Evolutionary conservation across 2,329 filamentous ascomycete genomes (phyloP), one percentile per base, ranked within the genome.

Genomic region (Hypomyces rosellus): DNA sequence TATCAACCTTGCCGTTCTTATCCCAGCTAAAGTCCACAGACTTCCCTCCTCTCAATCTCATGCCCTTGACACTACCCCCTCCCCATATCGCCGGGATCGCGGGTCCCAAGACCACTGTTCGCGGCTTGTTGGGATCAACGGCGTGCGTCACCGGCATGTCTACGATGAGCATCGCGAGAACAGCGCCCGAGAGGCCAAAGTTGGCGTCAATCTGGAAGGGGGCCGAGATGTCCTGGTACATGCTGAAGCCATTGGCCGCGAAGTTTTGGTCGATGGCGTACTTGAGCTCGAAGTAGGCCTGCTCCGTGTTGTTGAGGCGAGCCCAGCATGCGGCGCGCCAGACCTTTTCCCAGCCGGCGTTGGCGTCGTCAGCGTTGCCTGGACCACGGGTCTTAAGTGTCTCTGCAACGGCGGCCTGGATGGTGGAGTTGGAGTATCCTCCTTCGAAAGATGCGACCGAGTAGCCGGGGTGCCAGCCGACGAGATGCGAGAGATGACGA

Each of bases 131-230:
- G 20, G 47, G 39, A 37, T 34, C 43, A 14, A 34, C 33, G 1
- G 43, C 58, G n/a, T 58, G 51, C 11, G 61, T 34, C 7, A 63
- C 54, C 0, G 72, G 69, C 38, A 77, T 46, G 60, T 80, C 74
- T n/a, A 78, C 69, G 44, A 77, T 67, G 38, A 80, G 59, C 75
- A 80, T 75, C 51, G 69, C 66, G 48, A 80, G 52, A 46, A 78
- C 66, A 0, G 74, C 75, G 0, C 75, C 78, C 3, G 66, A 67
- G 18, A 72, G 61, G 1, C 77, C 78, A 53, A 78, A 81, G 57
- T 82, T 82, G 6, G 77, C 79, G 59, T 82, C 78, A 50, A 81
- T 80, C 64, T 82, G 78, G 55, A 81, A 81, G 1, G 78, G 76
- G 43, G 63, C 61, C 5, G 68, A 61, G 9, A 63, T 59, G 0